Base-by-base conservation (phyloP, 352 stramenopile species). In the Pythium graminicola region DNA sequence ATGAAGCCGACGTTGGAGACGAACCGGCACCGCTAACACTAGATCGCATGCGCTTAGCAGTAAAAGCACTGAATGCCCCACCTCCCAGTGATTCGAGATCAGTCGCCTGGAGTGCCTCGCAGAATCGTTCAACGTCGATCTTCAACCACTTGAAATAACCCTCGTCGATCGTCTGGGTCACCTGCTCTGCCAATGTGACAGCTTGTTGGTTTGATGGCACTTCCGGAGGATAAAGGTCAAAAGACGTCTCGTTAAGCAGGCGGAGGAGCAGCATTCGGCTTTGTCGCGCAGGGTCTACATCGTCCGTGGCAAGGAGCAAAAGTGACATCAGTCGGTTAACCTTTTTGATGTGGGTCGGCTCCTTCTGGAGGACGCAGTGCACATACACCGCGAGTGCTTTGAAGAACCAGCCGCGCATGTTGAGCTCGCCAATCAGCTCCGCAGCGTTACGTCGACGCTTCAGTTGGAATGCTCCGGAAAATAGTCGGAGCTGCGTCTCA, bases 321-420 rank as follows among this genome's bases (percentile, higher is more conserved):
- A 76, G 45, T 19, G 63, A 63, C 71, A 87, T 85, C 6, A 89
- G 46, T 14, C 65, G 59, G 50, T 86, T 87, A n/a, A 84, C 68
- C 22, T 60, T 70, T 57, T 86, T 87, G 66, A 85, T 85, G 24
- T 69, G 70, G 5, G 79, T 76, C 3, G 73, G 74, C n/a, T 86
- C 76, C 26, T 85, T 80, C 47, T 86, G 73, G 36, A 92, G 48
- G 1, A 65, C 62, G 20, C 85, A 54, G 57, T 93, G 80, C n/a
- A 93, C 60, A 31, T 89, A 87, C 45, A 93, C 73, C 4, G 82
- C 73, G 1, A 91, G 60, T 3, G 69, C 75, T 56, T 93, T 89
- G 52, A 89, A 85, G 38, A 91, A 87, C 82, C 82, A 93, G 8
- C 78, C 80, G 16, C 79, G 79, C 76, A 89, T 87, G 46, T 87